Evolutionary conservation across 768 basidiomycete genomes (phyloP), one percentile per base, ranked within the genome.

Genomic region (Boletus bicolor): DNA sequence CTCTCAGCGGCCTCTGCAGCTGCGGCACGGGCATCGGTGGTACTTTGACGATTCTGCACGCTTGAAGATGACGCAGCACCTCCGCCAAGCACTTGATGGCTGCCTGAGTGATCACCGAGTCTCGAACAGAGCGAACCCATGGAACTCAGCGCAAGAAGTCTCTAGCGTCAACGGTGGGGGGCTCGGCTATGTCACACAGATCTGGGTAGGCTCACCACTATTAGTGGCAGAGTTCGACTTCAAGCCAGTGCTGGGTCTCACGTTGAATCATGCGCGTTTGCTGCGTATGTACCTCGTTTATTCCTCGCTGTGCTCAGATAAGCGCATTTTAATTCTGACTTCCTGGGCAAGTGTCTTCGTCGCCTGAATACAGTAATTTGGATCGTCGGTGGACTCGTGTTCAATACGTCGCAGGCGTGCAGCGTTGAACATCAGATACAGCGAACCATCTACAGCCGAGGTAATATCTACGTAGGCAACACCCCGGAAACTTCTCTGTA

Each of bases 51-150:
- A 26, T 64, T 56, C 32, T 44, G 65, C 44, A 32, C 53, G 43
- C 55, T 49, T 9, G 72, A 54, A 42, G 72, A 53, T 19, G 67
- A 61, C 58, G 63, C 58, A 43, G 72, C 63, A 53, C 71, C 53
- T 53, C 76, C 72, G 15, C 77, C 74, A 50, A 84, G 72, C 21
- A 84, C 76, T 15, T 83, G 81, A 47, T 81, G 80, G 51, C 79
- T 72, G 56, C 61, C 65, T 5, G 77, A 73, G 54, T 80, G 73
- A 38, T 66, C 60, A 47, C 69, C 69, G 34, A 74, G 66, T 68
- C 80, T 84, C 32, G 84, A 84, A 64, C 82, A 84, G 44, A 82
- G 71, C 57, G 79, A 81, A 58, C 83, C 84, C 84, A 85, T 84
- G 24, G 44, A 14, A 34, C 47, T 38, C 24, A 34, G 19, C 35